Base-by-base conservation (phyloP, 2,329 filamentous ascomycete species). In the Venturia nashicola region DNA sequence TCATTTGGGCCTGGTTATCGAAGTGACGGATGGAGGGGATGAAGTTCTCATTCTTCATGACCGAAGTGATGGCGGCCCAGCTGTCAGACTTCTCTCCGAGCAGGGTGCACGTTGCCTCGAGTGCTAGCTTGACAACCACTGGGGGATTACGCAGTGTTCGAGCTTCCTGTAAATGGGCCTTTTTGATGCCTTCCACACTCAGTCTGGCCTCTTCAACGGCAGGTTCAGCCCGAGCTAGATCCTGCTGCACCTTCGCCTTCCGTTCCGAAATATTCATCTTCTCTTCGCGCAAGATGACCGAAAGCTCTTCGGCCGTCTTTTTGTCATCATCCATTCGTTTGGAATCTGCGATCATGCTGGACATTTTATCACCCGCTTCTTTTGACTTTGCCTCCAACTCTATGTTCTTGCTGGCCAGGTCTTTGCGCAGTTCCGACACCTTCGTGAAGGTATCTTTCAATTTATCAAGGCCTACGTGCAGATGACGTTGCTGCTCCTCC, bases 391-490 rank as follows among this genome's bases (percentile, higher is more conserved):
- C 87, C 75, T 97, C 91, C 8, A 99, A 82, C 74, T 97, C 91
- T 1, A 83, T 86, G 78, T 97, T 95, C 83, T 99, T 99, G 76
- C 95, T 87, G 1, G 92, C 92, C 65, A 99, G 82, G 75, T 91
- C 97, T 69, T 85, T 87, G 70, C 93, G 87, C 65, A 99, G 82
- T 74, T 97, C 93, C 66, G 90, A 87, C 64, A 99, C 94, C 79
- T 99, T 97, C 76, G 96, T 91, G 27, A 97, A 92, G 2, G 94
- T 99, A 76, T 97, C 94, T 69, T 90, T 85, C 36, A 99, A 81
- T 76, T 99, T 99, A 79, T 99, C 94, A 1, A 99, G 83, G 81
- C 94, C 95, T 64, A 97, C 92, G 71, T 99, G 99, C 67, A 99
- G 82, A 82, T 99, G 94, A 39, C 94, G 89, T 73, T 99, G 94